A percentile compares a stretch with the other conserved stretches of the same genome.
These are phyloP conservation scores for Perkinsus marinus DNA, from an alignment of 169 alveolate species.

Conservation along the genomic window DNA sequence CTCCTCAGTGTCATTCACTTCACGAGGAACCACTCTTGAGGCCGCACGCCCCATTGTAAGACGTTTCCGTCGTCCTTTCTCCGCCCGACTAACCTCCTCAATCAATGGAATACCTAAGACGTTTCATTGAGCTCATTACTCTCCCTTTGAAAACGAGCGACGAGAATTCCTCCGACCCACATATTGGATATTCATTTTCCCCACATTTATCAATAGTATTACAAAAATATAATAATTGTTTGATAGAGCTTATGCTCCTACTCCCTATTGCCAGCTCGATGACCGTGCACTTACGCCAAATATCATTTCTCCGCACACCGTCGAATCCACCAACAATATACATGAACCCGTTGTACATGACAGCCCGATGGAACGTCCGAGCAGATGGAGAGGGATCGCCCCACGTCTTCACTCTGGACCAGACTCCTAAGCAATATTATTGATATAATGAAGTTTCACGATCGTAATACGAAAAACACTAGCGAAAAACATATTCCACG, in stretches of 20 bases:
- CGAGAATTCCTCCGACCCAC: too few relatives aligned
- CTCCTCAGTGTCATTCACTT: neutral
- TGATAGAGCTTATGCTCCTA: neutral
- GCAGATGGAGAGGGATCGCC: slow-evolving; percentile 28
- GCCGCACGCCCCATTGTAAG: neutral
- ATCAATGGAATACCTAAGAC: neutral
- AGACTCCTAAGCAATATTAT: neutral
- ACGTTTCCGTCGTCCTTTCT: neutral
- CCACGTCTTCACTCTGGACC: neutral
- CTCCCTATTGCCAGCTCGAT: neutral
- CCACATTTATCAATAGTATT: too few relatives aligned
- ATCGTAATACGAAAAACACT: too few relatives aligned
- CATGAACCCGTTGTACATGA: slow-evolving; percentile 39
- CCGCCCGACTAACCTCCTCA: neutral
- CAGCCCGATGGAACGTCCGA: slow-evolving; percentile 55
- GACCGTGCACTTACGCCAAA: slow-evolving; percentile 6
- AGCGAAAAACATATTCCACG: too few relatives aligned
- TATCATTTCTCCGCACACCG: slow-evolving; percentile 54
- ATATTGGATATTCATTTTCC: too few relatives aligned
- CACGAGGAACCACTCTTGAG: neutral
- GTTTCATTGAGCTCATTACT: neutral
- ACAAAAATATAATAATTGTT: too few relatives aligned
- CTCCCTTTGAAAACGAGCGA: neutral
- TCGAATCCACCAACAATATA: slow-evolving; percentile 54
- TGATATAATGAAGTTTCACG: too few relatives aligned